These are phyloP conservation scores for Coniella lustricola DNA, from an alignment of 2,329 filamentous ascomycete species.

Conservation along the genomic window DNA sequence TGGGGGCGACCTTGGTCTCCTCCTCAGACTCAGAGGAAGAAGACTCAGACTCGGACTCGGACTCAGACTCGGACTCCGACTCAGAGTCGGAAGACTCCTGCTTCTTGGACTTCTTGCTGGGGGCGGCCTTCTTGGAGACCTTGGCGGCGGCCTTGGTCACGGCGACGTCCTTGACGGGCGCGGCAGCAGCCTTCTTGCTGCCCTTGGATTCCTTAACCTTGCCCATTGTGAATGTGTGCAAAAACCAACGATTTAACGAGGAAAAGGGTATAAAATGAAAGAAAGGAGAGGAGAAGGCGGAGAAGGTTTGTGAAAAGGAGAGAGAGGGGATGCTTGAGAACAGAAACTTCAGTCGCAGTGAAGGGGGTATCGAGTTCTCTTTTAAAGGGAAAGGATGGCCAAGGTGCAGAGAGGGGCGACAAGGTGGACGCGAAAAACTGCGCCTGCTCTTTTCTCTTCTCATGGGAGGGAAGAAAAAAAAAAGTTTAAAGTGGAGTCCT, in stretches of 20 bases:
- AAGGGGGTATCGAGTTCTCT: background rate
- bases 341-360: constrained; percentile 9
- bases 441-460: background rate
- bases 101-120: constrained; percentile 41
- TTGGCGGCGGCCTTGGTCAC: constrained; percentile 64
- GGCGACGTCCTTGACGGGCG: constrained; percentile 54
- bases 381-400: background rate
- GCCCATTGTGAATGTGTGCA: background rate
- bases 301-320: constrained; percentile 2
- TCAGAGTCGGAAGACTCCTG: constrained; percentile 27
- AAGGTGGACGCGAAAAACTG: background rate
- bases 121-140: constrained; percentile 42
- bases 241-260: no score
- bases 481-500: background rate
- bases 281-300: constrained; percentile 9
- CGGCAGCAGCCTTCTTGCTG: constrained; percentile 56
- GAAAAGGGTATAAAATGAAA: constrained; percentile 24
- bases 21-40: constrained; percentile 32
- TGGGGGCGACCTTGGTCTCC: constrained; percentile 24
- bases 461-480: no score
- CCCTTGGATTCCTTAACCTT: constrained; percentile 50
- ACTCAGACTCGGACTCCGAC: constrained; percentile 26
- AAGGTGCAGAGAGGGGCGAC: background rate
- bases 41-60: constrained; percentile 26
- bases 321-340: constrained; percentile 1